Conservation (phyloP, 768 basidiomycete species). For the Lyophyllum shimeji region DNA sequence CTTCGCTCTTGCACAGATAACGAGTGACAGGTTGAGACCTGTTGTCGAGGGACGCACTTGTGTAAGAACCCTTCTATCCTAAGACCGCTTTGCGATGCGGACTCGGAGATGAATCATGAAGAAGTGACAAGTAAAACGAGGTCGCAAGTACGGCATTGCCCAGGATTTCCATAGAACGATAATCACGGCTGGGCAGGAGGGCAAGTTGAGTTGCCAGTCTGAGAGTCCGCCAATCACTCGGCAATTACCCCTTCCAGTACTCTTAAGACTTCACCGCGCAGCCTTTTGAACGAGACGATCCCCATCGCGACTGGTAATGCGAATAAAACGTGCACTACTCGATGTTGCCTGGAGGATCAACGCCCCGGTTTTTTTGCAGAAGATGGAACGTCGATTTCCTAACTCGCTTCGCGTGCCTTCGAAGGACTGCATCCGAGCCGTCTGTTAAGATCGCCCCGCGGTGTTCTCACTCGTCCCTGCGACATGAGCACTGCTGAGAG, state of each 20-base stretch:
- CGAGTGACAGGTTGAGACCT: too few relatives aligned
- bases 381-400: slow-evolving; percentile 5
- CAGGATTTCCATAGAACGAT: not conserved
- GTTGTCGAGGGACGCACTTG: too few relatives aligned
- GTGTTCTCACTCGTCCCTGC: slow-evolving; percentile 2
- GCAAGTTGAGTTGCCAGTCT: not conserved
- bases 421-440: not conserved
- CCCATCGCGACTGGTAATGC: slow-evolving; percentile 2
- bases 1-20: too few relatives aligned
- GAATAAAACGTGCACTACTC: slow-evolving; percentile 13
- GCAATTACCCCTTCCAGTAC: slow-evolving; percentile 1
- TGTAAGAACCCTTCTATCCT: slow-evolving; percentile 1
- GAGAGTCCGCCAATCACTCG: slow-evolving; percentile 5
- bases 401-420: slow-evolving; percentile 3
- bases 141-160: slow-evolving; percentile 5
- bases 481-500: slow-evolving; percentile 1
- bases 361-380: not conserved
- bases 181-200: not conserved
- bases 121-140: not conserved
- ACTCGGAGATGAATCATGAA: slow-evolving; percentile 15
- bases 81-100: slow-evolving; percentile 7
- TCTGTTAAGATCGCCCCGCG: slow-evolving; percentile 8
- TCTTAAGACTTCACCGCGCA: not conserved
- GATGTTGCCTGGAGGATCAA: slow-evolving; percentile 1
- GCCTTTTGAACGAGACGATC: not conserved